Conservation (phyloP, 495 filamentous ascomycete species). For the Penicillium nucicola region DNA sequence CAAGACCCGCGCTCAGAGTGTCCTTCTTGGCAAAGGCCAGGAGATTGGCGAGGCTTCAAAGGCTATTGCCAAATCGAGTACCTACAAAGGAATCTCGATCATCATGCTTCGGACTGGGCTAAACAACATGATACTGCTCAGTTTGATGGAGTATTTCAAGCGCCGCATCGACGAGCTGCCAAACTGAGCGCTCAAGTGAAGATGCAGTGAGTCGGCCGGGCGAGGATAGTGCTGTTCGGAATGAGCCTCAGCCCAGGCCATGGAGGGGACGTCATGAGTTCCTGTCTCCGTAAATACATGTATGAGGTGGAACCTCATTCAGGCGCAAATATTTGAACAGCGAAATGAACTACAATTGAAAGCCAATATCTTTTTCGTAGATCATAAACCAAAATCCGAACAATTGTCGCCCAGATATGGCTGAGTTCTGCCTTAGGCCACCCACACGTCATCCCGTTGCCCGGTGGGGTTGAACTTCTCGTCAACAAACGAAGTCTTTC, state of each 20-base stretch:
- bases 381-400: no score
- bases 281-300: constrained; percentile 26
- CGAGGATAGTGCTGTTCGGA: not conserved
- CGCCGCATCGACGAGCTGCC: constrained; percentile 37
- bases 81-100: constrained; percentile 49
- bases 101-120: constrained; percentile 45
- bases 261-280: not conserved
- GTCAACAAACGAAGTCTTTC: constrained; percentile 29
- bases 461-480: constrained; percentile 29
- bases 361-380: no score
- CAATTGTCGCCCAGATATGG: no score
- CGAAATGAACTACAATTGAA: constrained; percentile 3
- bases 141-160: constrained; percentile 46
- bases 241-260: not conserved
- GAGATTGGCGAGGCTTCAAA: constrained; percentile 44
- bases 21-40: constrained; percentile 41
- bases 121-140: constrained; percentile 50
- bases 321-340: constrained; percentile 21
- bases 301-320: constrained; percentile 19
- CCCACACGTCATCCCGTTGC: constrained; percentile 40
- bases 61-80: constrained; percentile 46
- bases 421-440: constrained; percentile 20
- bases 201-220: not conserved
- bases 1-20: constrained; percentile 48
- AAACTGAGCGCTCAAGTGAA: constrained; percentile 8